phyloP scores from a whole-genome alignment of 306 rosid species.

The Cicer arietinum region DNA sequence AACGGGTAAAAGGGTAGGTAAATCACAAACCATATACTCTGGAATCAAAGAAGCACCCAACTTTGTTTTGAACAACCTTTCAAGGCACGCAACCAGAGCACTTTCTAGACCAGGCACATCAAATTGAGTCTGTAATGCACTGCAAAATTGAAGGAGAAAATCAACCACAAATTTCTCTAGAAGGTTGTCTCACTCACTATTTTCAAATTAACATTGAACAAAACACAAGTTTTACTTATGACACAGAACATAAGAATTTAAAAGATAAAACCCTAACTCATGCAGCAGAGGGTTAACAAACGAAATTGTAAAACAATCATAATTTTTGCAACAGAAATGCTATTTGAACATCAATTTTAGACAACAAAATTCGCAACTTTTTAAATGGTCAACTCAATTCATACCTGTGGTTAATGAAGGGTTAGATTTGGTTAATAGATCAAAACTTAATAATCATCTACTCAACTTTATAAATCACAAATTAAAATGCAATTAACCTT shows the following conservation, averaged over 20 bases:
- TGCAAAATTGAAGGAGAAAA: conserved; percentile 49
- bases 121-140: conserved; percentile 76
- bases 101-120: conserved; percentile 73
- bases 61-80: conserved; percentile 80
- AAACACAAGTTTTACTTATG: conserved; percentile 13
- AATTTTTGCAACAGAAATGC: not conserved
- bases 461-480: no score
- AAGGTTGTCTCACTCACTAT: not conserved
- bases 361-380: no score
- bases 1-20: conserved; percentile 10
- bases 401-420: no score
- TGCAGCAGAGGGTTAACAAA: not conserved
- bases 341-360: no score
- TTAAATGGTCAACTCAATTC: no score
- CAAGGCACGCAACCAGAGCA: conserved; percentile 70
- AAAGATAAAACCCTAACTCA: conserved; percentile 20
- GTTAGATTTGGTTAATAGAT: no score
- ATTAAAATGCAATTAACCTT: no score
- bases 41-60: conserved; percentile 88
- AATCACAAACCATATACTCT: conserved; percentile 68
- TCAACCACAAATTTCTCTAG: conserved; percentile 5
- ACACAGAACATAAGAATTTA: not conserved
- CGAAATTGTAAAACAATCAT: not conserved
- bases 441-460: no score
- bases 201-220: conserved; percentile 17